Evolutionary conservation across 805 yeast species (phyloP), one percentile per base, ranked within the genome.

Genomic region (Clavispora asparagi): DNA sequence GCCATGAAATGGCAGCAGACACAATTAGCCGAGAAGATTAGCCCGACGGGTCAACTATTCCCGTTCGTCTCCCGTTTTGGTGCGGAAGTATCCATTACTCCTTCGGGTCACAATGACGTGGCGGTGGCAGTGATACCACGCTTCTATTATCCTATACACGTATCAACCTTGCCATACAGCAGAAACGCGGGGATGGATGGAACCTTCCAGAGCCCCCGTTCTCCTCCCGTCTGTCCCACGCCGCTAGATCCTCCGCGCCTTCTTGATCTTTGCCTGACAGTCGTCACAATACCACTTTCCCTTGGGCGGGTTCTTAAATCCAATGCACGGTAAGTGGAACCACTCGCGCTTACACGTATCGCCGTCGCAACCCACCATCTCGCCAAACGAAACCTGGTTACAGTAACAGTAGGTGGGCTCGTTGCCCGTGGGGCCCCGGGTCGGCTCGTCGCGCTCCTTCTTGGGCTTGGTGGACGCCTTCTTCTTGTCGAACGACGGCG

Each of bases 351-450:
- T 83, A 70, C 98, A 92, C 48, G 83, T 81, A 31, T 87, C 91
- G 11, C 97, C 97, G 60, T 94, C 99, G 68, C 99, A 94, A 2
- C 96, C 99, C 49, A 94, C 97, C 99, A 94, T 94, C 60, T 94
- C 98, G 16, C 99, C 99, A 62, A 87, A 94, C 5, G 97, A 92
- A 0, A 91, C 96, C 63, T 91, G 97, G 63, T 90, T 88, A 69
- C 99, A 94, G 69, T 92, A 91, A 65, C 99, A 94, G 63, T 92
- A 92, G 2, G 90, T 79, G 0, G 95, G 96, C 59, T 91, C 97
- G 44, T 45, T 54, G 6, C 55, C 56, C 17, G 43, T 40, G 29
- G 50, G 44, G 31, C 46, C 49, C 10, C 44, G 35, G 33, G 37
- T 42, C 14, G 47, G 50, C 26, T 48, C 51, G 39, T 52, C 51